Base-by-base conservation (phyloP, 495 filamentous ascomycete genomes). In the Penicillium cosmopolitanum region DNA sequence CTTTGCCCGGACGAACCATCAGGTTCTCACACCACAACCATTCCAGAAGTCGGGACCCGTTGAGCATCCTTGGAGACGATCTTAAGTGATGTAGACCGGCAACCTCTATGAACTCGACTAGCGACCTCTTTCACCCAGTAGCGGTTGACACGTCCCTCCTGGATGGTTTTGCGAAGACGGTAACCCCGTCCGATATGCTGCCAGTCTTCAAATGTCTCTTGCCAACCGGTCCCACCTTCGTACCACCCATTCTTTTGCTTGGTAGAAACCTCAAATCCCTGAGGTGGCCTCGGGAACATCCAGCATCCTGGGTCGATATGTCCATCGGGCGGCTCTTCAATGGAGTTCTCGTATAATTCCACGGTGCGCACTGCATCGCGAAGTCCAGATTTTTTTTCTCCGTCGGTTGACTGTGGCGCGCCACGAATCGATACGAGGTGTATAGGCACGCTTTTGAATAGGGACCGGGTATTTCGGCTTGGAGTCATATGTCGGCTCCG, bases 201-300 rank as follows among this genome's bases (percentile, higher is more conserved):
- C 78, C 76, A 80, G 31, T 79, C 73, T 8, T 71, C 63, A 1
- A 79, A 62, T 43, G 61, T 77, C 51, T 79, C 78, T 53, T 79
- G 77, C 74, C 74, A 78, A 12, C 74, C 77, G 3, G 71, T 61
- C 3, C 74, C 78, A 55, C 75, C 73, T 54, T 79, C 74, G 43
- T 78, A 80, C 64, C 73, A 79, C 7, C 66, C 66, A 11, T 71
- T 66, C 53, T 62, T 65, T 50, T 80, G 75, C 18, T 64, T 66
- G 12, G 61, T 69, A 1, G 76, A 76, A 56, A 77, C 64, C 25
- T 64, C 62, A 53, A 73, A 69, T 0, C 76, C 78, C 52, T 80
- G 76, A 1, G 76, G 78, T 2, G 78, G 78, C 53, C 71, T 77
- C 21, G 73, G 75, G 33, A 80, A 67, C 31, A 74, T 70, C 76